Percentiles rank a stretch among this genome's conserved stretches.
Evolutionary conservation across 2,329 filamentous ascomycete species (phyloP).

Genomic region (Nemania bipapillata): DNA sequence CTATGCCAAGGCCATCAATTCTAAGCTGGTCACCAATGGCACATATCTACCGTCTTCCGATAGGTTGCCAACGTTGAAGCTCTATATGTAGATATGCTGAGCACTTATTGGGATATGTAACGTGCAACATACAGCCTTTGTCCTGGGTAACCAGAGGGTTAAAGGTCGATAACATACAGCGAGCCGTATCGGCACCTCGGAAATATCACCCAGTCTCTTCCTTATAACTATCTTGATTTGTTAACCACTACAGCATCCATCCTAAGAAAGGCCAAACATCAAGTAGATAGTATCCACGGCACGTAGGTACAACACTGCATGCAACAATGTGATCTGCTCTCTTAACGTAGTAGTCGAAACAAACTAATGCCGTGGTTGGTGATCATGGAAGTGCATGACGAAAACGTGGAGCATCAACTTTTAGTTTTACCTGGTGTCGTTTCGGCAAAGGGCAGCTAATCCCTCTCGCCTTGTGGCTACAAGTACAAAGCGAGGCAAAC

Average conservation of each 20-base stretch:
- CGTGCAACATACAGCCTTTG: not conserved
- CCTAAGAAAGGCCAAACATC: conserved; percentile 9
- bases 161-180: not conserved
- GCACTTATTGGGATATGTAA: not conserved
- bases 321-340: conserved; percentile 23
- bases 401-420: conserved; percentile 20
- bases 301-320: too few species aligned
- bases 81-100: not conserved
- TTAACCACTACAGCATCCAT: not conserved
- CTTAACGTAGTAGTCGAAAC: conserved; percentile 16
- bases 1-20: not conserved
- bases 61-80: not conserved
- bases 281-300: conserved; percentile 4
- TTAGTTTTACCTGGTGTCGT: not conserved
- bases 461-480: not conserved
- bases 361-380: conserved; percentile 26
- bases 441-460: not conserved
- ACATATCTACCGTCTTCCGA: not conserved
- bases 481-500: not conserved
- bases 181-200: not conserved
- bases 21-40: not conserved
- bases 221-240: not conserved
- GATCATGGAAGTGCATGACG: conserved; percentile 36
- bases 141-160: too few species aligned
- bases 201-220: not conserved